Base-by-base conservation (phyloP, 1,284 basidiomycete species). In the Mycena citricolor region DNA sequence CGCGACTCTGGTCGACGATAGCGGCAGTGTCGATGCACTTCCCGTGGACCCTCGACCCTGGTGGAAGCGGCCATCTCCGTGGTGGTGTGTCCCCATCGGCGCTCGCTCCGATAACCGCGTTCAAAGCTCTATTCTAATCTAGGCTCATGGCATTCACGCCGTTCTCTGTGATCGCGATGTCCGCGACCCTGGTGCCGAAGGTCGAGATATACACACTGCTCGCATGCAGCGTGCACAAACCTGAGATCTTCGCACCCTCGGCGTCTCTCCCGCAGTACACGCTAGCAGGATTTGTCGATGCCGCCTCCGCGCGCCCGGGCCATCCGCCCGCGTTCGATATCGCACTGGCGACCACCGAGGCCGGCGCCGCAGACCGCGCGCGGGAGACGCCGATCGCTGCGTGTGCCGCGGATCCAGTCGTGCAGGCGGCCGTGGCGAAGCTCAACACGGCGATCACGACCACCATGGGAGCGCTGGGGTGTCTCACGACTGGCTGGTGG, bases 401-500 rank as follows among this genome's bases (percentile, higher is more conserved):
- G 12, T 94, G 90, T 58, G 77, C 81, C 20, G 69, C 77, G 17
- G 86, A 91, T 58, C 83, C 87, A 0, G 71, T 74, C 5, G 85
- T 92, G 0, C 80, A 82, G 58, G 85, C 81, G 13, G 77, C 75
- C 5, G 85, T 85, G 5, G 86, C 90, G 5, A 79, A 75, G 57
- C 62, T 89, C 24, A 73, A 71, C 34, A 77, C 84, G 58, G 83
- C 74, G 23, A 79, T 90, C 60, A 70, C 76, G 0, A 70, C 83
- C 2, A 70, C 74, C n/a, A 81, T 79, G 67, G 93, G 92, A 7
- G 62, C 91, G 32, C 68, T 89, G 14, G 72, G 74, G 30, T 83
- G 81, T 55, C 57, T 94, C 31, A 93, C 90, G 1, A 85, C 87
- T 4, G 90, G 80, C 2, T 91, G 82, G 75, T 95, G 93, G 93